Percentiles rank a stretch among this genome's conserved stretches.
Conservation (phyloP, 768 basidiomycete genomes). For the Dendrothele bispora region DNA sequence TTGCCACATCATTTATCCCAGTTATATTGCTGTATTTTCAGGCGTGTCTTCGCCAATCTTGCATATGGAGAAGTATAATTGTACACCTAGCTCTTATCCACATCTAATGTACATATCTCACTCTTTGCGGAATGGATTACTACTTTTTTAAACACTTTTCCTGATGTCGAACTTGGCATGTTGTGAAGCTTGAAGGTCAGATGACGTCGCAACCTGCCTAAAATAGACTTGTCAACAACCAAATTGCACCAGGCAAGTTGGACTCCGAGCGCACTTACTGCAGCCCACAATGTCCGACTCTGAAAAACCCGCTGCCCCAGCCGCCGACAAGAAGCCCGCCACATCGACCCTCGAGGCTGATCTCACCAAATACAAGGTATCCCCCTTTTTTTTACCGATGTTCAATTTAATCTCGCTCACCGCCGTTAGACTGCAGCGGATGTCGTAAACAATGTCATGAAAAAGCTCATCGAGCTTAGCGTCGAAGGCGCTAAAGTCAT, state of each 20-base stretch:
- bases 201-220: no score
- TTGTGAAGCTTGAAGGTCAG: no score
- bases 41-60: background rate
- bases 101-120: background rate
- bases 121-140: no score
- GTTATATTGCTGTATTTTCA: background rate
- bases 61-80: conserved; percentile 7
- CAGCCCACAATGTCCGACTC: conserved; percentile 79
- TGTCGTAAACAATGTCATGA: conserved; percentile 81
- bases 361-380: conserved; percentile 90
- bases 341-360: conserved; percentile 66
- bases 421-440: conserved; percentile 78
- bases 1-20: no score
- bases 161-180: no score
- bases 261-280: no score
- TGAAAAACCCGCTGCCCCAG: conserved; percentile 42
- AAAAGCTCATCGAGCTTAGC: conserved; percentile 75
- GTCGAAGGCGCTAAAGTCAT: conserved; percentile 85
- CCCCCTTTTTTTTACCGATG: conserved; percentile 16
- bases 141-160: no score
- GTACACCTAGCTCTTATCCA: background rate
- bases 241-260: no score
- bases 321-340: conserved; percentile 46
- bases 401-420: conserved; percentile 19
- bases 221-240: no score